Evolutionary conservation across 257 asterid genomes (phyloP).

Genomic region (Scutellaria minor): DNA sequence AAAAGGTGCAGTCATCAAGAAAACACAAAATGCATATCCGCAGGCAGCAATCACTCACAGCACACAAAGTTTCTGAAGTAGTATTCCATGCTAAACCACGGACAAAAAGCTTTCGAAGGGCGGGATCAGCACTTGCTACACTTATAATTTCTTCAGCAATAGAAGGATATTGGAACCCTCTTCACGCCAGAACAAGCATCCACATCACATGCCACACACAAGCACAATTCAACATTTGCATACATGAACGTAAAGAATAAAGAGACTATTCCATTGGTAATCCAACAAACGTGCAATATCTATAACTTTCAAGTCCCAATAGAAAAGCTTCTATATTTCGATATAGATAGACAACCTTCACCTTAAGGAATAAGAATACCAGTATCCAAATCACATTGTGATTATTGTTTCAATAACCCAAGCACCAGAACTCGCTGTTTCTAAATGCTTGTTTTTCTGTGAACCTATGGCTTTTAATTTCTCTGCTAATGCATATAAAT

Average conservation of each 20-base stretch:
- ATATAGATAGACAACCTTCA: neutral
- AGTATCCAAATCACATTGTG: neutral
- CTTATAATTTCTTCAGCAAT: constrained; percentile 92
- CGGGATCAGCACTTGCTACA: constrained; percentile 98
- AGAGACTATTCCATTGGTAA: constrained; percentile 8
- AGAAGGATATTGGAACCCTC: constrained; percentile 87
- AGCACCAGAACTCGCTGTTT: neutral
- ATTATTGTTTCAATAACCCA: constrained; percentile 8
- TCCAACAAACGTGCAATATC: neutral
- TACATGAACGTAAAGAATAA: neutral
- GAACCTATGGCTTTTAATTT: constrained; percentile 22
- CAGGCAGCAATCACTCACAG: constrained; percentile 89
- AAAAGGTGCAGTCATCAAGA: constrained; percentile 39
- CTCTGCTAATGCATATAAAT: constrained; percentile 9
- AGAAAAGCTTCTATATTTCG: neutral
- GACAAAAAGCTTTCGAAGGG: constrained; percentile 96
- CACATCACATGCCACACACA: constrained; percentile 31
- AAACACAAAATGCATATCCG: constrained; percentile 47
- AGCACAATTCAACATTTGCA: constrained; percentile 16
- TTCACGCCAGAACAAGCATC: constrained; percentile 75
- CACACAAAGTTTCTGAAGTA: constrained; percentile 90
- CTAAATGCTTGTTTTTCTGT: neutral
- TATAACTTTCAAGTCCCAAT: neutral
- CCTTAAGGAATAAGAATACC: neutral
- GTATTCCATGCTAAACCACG: constrained; percentile 99